Conservation (phyloP, 345 rosid genomes). For the Capsella bursapastoris region DNA sequence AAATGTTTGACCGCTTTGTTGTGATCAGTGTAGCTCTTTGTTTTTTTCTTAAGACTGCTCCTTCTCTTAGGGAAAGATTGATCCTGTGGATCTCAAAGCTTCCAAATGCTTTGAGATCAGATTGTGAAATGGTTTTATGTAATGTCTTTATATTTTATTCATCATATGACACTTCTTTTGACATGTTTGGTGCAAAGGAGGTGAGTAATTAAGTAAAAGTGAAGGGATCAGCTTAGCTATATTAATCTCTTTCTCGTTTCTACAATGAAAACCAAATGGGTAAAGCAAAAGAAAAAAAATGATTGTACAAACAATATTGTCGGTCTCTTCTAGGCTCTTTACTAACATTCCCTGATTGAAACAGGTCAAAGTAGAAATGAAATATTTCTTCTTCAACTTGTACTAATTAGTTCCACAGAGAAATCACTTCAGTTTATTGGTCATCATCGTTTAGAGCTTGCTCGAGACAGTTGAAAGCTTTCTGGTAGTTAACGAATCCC, state of each 20-base stretch:
- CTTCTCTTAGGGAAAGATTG: conserved; percentile 1
- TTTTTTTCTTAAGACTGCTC: conserved; percentile 11
- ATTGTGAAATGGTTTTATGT: conserved; percentile 19
- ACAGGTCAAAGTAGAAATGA: conserved; percentile 24
- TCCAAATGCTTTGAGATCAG: conserved; percentile 17
- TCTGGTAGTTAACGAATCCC: conserved; percentile 79
- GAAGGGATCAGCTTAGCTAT: conserved; percentile 12
- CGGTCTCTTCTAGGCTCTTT: conserved; percentile 26
- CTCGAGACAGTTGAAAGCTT: conserved; percentile 64
- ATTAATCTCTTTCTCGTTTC: conserved; percentile 16
- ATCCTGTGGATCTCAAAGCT: conserved; percentile 3
- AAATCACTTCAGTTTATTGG: conserved; percentile 28
- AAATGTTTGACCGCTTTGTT: conserved; percentile 24
- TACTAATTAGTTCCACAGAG: conserved; percentile 39
- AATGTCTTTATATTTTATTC: not conserved
- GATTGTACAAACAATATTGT: conserved; percentile 40
- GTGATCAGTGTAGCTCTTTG: conserved; percentile 22
- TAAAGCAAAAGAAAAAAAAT: too few species aligned
- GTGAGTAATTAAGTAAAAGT: not conserved
- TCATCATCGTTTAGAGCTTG: conserved; percentile 42
- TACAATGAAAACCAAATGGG: not conserved
- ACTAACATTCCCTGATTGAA: conserved; percentile 37
- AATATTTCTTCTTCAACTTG: conserved; percentile 26
- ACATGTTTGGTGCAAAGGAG: not conserved
- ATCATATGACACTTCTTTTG: not conserved